These are phyloP conservation scores for Pseudogymnoascus verrucosus DNA, from an alignment of 2,329 filamentous ascomycete species.

Conservation along the genomic window DNA sequence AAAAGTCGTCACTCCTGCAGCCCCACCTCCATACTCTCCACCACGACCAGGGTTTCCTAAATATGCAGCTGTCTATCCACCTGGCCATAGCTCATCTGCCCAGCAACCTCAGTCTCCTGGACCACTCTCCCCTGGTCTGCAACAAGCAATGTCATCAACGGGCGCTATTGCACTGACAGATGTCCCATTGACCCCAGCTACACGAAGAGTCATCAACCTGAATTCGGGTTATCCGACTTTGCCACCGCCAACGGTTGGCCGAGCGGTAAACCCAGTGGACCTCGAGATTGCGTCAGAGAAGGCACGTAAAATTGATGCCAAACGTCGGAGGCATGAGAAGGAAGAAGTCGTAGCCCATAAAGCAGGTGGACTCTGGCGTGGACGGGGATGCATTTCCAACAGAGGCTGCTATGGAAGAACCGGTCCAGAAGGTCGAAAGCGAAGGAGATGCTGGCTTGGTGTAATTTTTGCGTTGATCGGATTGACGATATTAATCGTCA, in stretches of 20 bases:
- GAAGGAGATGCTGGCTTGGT: slow-evolving; percentile 50
- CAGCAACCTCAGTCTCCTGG: slow-evolving; percentile 51
- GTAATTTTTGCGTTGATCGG: slow-evolving; percentile 43
- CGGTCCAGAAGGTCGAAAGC: slow-evolving; percentile 55
- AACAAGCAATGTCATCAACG: slow-evolving; percentile 53
- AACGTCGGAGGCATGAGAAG: slow-evolving; percentile 52
- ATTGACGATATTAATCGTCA: slow-evolving; percentile 48
- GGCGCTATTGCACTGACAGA: slow-evolving; percentile 53
- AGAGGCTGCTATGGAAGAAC: slow-evolving; percentile 58
- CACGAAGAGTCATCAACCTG: slow-evolving; percentile 24
- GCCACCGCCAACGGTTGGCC: not conserved
- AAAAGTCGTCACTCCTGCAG: not conserved
- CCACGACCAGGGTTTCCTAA: slow-evolving; percentile 23
- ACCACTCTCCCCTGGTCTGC: slow-evolving; percentile 54
- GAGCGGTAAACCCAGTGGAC: slow-evolving; percentile 11
- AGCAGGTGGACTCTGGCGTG: slow-evolving; percentile 55
- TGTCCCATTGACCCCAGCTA: slow-evolving; percentile 44
- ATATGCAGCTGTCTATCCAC: slow-evolving; percentile 52
- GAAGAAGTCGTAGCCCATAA: slow-evolving; percentile 54
- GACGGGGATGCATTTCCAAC: slow-evolving; percentile 53
- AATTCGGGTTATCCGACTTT: slow-evolving; percentile 25
- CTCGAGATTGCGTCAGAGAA: slow-evolving; percentile 18
- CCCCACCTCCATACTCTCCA: slow-evolving; percentile 27
- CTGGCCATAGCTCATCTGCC: slow-evolving; percentile 35
- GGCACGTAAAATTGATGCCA: slow-evolving; percentile 28